phyloP scores from a whole-genome alignment of 2,329 filamentous ascomycete genomes.

The Cladosporium sp. region DNA sequence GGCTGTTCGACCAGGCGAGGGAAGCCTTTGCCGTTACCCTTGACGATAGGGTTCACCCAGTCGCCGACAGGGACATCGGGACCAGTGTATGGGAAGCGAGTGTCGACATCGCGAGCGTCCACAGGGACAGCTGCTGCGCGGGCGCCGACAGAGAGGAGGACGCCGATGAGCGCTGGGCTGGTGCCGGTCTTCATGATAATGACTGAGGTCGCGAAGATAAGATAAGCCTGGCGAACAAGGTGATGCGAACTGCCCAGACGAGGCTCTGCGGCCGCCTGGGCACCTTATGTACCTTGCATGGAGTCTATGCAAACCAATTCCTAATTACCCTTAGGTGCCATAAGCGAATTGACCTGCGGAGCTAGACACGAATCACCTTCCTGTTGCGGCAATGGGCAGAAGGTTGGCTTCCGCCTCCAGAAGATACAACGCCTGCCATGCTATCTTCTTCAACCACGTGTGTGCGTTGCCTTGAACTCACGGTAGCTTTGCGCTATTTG shows the following conservation, averaged over 20 bases:
- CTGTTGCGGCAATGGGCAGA: background rate
- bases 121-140: background rate
- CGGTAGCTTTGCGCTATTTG: background rate
- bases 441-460: background rate
- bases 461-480: background rate
- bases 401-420: background rate
- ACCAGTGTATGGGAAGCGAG: conserved; percentile 45
- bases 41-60: conserved; percentile 48
- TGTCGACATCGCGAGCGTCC: conserved; percentile 35
- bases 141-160: background rate
- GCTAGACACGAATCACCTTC: background rate
- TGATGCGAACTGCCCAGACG: background rate
- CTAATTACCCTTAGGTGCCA: too few relatives aligned
- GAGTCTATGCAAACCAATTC: too few relatives aligned
- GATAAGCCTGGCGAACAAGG: background rate
- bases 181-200: background rate
- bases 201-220: background rate
- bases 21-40: conserved; percentile 52
- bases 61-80: conserved; percentile 48
- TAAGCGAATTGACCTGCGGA: background rate
- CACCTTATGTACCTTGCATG: background rate
- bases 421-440: background rate
- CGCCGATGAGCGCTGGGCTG: background rate
- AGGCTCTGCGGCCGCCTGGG: background rate
- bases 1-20: conserved; percentile 48